These are phyloP conservation scores for Lindgomyces ingoldianus DNA, from an alignment of 495 filamentous ascomycete genomes.

Conservation along the genomic window DNA sequence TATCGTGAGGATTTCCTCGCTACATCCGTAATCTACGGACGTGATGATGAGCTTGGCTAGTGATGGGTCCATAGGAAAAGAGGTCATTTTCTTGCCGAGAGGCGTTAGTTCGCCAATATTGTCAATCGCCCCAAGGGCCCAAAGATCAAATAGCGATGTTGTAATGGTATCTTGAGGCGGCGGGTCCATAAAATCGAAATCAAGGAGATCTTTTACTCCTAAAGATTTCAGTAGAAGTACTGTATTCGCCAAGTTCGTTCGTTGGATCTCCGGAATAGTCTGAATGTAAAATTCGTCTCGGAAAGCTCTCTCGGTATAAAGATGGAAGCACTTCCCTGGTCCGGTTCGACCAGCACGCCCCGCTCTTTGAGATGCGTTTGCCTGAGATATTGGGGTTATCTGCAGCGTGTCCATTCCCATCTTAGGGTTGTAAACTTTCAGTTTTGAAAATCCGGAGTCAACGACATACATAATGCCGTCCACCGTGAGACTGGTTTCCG, in stretches of 20 bases:
- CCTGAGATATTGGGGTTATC: conserved; percentile 97
- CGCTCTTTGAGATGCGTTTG: conserved; percentile 90
- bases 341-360: conserved; percentile 94
- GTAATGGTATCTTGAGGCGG: conserved; percentile 98
- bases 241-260: conserved; percentile 93
- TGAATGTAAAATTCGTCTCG: conserved; percentile 97
- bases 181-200: conserved; percentile 99
- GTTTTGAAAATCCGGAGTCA: conserved; percentile 91
- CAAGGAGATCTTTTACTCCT: conserved; percentile 89
- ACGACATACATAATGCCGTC: conserved; percentile 99
- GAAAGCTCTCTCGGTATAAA: conserved; percentile 93
- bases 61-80: conserved; percentile 95
- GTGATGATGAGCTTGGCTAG: conserved; percentile 93
- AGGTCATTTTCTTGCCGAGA: conserved; percentile 89
- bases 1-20: conserved; percentile 97
- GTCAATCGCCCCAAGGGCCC: conserved; percentile 91
- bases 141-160: conserved; percentile 95
- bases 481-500: conserved; percentile 96
- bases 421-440: conserved; percentile 97
- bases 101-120: conserved; percentile 90
- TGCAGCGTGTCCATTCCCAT: conserved; percentile 99
- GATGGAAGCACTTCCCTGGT: conserved; percentile 90
- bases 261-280: conserved; percentile 97
- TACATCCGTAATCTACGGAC: conserved; percentile 81
- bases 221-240: conserved; percentile 92